These are phyloP conservation scores for Drechslera avenae DNA, from an alignment of 2,329 filamentous ascomycete species.

Conservation along the genomic window DNA sequence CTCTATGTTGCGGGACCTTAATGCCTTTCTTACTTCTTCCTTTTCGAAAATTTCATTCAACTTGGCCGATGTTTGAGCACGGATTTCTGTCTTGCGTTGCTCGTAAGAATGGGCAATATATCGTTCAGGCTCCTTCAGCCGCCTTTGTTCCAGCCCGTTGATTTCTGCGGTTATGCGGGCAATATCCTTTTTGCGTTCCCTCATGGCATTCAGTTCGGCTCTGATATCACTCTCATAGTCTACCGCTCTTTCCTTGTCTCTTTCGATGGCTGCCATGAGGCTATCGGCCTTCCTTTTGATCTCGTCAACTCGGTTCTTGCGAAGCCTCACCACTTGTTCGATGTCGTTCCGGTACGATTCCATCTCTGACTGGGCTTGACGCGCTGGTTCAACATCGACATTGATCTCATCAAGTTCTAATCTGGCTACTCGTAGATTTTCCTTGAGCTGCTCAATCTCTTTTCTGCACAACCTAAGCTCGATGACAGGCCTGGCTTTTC, in stretches of 20 bases:
- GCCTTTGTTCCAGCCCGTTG: slow-evolving; percentile 65
- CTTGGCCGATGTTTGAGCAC: slow-evolving; percentile 55
- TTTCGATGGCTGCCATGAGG: slow-evolving; percentile 42
- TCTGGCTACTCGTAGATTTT: slow-evolving; percentile 60
- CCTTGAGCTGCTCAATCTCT: slow-evolving; percentile 59
- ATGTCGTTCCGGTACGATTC: slow-evolving; percentile 67
- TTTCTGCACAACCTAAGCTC: slow-evolving; percentile 64
- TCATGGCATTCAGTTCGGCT: slow-evolving; percentile 52
- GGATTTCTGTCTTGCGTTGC: slow-evolving; percentile 68
- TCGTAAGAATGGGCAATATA: slow-evolving; percentile 76
- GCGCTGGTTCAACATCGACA: slow-evolving; percentile 66
- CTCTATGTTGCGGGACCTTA: slow-evolving; percentile 12
- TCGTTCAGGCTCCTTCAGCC: slow-evolving; percentile 65
- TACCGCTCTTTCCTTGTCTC: slow-evolving; percentile 47
- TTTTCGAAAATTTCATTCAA: slow-evolving; percentile 52
- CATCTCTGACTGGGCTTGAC: slow-evolving; percentile 72
- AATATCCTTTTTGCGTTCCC: slow-evolving; percentile 42
- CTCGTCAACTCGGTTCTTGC: slow-evolving; percentile 59
- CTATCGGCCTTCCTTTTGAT: slow-evolving; percentile 60
- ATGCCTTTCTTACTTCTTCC: slow-evolving; percentile 45
- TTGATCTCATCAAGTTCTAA: slow-evolving; percentile 65
- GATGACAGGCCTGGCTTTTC: slow-evolving; percentile 68
- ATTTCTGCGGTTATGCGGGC: slow-evolving; percentile 56
- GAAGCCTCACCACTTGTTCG: slow-evolving; percentile 59
- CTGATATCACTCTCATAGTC: slow-evolving; percentile 50